Evolutionary conservation across 129 eudicot species (phyloP).

Genomic region (Heracleum sosnowskyi): DNA sequence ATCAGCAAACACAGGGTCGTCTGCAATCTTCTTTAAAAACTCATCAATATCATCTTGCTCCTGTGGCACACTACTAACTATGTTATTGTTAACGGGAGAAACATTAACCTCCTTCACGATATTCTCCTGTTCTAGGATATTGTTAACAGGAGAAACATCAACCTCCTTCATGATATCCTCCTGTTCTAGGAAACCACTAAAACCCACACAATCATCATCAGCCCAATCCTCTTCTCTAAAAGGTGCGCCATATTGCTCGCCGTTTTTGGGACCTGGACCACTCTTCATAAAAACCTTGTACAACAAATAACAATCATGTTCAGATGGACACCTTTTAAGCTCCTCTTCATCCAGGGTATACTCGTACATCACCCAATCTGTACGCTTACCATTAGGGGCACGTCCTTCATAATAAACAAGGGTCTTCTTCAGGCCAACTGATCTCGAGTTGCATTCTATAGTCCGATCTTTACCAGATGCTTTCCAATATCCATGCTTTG

Average conservation of each 20-base stretch:
- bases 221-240: slow-evolving; percentile 85
- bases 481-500: slow-evolving; percentile 76
- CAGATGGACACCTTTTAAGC: slow-evolving; percentile 56
- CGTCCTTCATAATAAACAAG: slow-evolving; percentile 70
- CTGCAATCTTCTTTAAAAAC: slow-evolving; percentile 32
- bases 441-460: slow-evolving; percentile 42
- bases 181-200: slow-evolving; percentile 16
- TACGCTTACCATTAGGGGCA: slow-evolving; percentile 70
- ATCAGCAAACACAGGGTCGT: slow-evolving; percentile 27
- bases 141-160: slow-evolving; percentile 16
- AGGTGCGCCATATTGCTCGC: slow-evolving; percentile 90
- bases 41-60: slow-evolving; percentile 36
- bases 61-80: slow-evolving; percentile 2
- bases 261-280: slow-evolving; percentile 84
- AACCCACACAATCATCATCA: slow-evolving; percentile 28
- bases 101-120: slow-evolving; percentile 16
- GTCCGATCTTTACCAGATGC: slow-evolving; percentile 82
- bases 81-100: slow-evolving; percentile 13
- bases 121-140: background rate
- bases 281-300: slow-evolving; percentile 72
- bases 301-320: slow-evolving; percentile 41
- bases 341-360: slow-evolving; percentile 69
- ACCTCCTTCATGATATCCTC: slow-evolving; percentile 16
- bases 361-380: slow-evolving; percentile 97
- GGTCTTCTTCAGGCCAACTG: slow-evolving; percentile 75